A percentile compares a stretch with the other conserved stretches of the same genome.
Conservation (phyloP, 495 filamentous ascomycete species). For the Aspergillus biplanus region DNA sequence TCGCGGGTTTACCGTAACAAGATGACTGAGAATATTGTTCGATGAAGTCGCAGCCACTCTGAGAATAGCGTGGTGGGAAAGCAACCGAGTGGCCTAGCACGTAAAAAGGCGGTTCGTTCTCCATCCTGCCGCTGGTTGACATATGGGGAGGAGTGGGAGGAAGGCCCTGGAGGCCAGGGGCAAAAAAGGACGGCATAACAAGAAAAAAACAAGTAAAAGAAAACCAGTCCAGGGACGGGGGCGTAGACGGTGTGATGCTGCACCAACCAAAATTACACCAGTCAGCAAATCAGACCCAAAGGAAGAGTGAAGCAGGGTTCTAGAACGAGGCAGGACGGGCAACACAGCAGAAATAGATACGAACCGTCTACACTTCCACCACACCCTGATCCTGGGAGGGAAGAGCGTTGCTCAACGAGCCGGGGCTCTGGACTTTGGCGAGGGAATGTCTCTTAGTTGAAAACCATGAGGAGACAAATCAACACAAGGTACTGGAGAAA, state of each 20-base stretch:
- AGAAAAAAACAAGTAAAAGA: conserved; percentile 21
- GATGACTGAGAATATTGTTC: conserved; percentile 53
- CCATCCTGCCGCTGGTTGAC: conserved; percentile 44
- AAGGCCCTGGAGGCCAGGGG: conserved; percentile 47
- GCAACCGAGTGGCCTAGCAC: conserved; percentile 40
- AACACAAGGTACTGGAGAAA: conserved; percentile 32
- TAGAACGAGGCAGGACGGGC: conserved; percentile 18
- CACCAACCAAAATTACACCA: conserved; percentile 18
- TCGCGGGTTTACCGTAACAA: conserved; percentile 48
- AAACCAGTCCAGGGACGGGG: conserved; percentile 45
- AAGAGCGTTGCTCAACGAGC: conserved; percentile 51
- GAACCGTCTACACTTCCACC: conserved; percentile 54
- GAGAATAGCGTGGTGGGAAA: conserved; percentile 50
- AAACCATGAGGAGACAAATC: conserved; percentile 44
- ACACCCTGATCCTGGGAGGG: conserved; percentile 45
- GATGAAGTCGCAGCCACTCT: conserved; percentile 54
- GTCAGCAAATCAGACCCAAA: conserved; percentile 20
- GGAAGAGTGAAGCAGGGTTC: conserved; percentile 11
- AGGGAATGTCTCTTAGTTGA: conserved; percentile 46
- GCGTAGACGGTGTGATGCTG: conserved; percentile 38
- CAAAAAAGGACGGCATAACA: conserved; percentile 53
- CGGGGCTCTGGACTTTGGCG: conserved; percentile 41
- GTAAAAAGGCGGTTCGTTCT: conserved; percentile 46
- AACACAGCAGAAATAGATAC: conserved; percentile 28
- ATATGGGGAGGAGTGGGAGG: conserved; percentile 52